Percentiles rank a stretch among this genome's conserved stretches.
phyloP scores from a whole-genome alignment of 176 grass and related monocot genomes.

The Oryza brachyantha region DNA sequence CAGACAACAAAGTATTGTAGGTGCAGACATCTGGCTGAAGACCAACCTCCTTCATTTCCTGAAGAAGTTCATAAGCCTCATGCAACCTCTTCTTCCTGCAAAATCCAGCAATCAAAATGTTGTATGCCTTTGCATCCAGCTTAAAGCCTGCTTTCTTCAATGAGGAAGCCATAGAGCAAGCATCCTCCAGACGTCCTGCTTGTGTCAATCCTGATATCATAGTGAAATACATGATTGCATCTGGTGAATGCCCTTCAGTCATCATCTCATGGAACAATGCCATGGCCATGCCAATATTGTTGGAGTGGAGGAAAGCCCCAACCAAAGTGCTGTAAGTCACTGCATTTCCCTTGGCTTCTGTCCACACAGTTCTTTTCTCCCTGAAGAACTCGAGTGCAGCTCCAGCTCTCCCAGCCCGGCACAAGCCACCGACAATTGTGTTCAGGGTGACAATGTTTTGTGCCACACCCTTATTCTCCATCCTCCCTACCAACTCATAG shows the following conservation, averaged over 20 bases:
- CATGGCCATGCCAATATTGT: slow-evolving; percentile 62
- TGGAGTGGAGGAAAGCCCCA: slow-evolving; percentile 66
- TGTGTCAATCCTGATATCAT: slow-evolving; percentile 75
- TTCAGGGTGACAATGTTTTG: slow-evolving; percentile 53
- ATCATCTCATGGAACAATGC: slow-evolving; percentile 68
- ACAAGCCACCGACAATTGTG: slow-evolving; percentile 55
- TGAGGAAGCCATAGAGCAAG: slow-evolving; percentile 27
- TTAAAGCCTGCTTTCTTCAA: slow-evolving; percentile 72
- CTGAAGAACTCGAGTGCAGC: slow-evolving; percentile 65
- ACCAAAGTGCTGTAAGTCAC: slow-evolving; percentile 61
- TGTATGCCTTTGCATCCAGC: slow-evolving; percentile 63
- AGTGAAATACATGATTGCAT: slow-evolving; percentile 61
- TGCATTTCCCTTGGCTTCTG: slow-evolving; percentile 41
- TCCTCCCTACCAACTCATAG: slow-evolving; percentile 36
- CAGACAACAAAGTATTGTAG: slow-evolving; percentile 72
- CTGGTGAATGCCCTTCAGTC: slow-evolving; percentile 45
- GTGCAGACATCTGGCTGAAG: slow-evolving; percentile 63
- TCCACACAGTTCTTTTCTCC: slow-evolving; percentile 52
- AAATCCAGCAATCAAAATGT: slow-evolving; percentile 70
- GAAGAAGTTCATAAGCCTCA: slow-evolving; percentile 46
- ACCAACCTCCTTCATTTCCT: slow-evolving; percentile 51
- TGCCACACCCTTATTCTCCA: slow-evolving; percentile 46
- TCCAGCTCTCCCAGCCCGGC: slow-evolving; percentile 40
- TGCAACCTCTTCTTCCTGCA: slow-evolving; percentile 60
- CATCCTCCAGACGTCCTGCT: slow-evolving; percentile 57